phyloP scores from a whole-genome alignment of 352 stramenopile genomes.

The Phytophthora capsici region DNA sequence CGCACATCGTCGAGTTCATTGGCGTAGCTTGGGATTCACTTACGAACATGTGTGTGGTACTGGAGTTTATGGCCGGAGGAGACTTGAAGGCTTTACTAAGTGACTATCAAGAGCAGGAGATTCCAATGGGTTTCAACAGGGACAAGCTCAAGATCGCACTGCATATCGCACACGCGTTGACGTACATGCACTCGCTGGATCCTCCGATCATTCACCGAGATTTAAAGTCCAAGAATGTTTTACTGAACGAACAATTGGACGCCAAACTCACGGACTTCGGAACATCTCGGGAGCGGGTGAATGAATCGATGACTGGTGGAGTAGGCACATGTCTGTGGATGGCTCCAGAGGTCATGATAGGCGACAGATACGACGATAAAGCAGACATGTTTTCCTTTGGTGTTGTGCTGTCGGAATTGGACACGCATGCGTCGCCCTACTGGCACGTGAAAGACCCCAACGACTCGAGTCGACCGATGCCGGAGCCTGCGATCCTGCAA shows the following conservation, averaged over 20 bases:
- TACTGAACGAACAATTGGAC: conserved; percentile 40
- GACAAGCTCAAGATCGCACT: conserved; percentile 47
- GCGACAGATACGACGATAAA: conserved; percentile 46
- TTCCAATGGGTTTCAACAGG: conserved; percentile 35
- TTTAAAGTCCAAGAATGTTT: conserved; percentile 61
- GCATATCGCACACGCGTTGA: conserved; percentile 43
- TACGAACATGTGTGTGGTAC: conserved; percentile 52
- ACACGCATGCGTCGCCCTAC: conserved; percentile 39
- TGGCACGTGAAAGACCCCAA: conserved; percentile 34
- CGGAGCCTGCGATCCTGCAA: conserved; percentile 51
- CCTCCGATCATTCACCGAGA: conserved; percentile 53
- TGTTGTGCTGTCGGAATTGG: conserved; percentile 43
- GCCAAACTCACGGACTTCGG: conserved; percentile 61
- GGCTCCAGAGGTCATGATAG: conserved; percentile 50
- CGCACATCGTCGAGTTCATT: conserved; percentile 56
- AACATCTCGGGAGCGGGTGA: conserved; percentile 32
- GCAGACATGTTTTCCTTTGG: conserved; percentile 58
- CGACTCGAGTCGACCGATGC: conserved; percentile 32
- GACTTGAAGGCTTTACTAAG: conserved; percentile 53
- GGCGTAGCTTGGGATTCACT: conserved; percentile 60
- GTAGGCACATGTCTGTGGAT: conserved; percentile 50
- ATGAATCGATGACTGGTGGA: conserved; percentile 44
- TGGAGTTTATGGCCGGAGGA: conserved; percentile 64
- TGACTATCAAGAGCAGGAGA: conserved; percentile 26
- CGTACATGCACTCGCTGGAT: conserved; percentile 51